phyloP scores from a whole-genome alignment of 1,139 yeast species.

The Magnusiomyces tetraspermus region DNA sequence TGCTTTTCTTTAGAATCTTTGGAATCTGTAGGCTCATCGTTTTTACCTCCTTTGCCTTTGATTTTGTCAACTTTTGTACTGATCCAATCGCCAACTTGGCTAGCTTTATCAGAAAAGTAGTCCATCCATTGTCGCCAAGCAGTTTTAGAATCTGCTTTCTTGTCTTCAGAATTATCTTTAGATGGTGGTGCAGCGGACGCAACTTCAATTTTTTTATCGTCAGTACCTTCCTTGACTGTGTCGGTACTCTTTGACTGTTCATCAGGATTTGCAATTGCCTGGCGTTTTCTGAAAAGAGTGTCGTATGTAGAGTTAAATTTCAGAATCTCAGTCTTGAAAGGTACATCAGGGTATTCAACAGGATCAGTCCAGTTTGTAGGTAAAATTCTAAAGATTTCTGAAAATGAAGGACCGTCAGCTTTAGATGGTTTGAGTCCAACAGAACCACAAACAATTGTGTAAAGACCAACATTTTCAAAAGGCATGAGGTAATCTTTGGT shows the following conservation, averaged over 20 bases:
- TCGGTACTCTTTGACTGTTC: conserved; percentile 3
- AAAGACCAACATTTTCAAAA: conserved; percentile 63
- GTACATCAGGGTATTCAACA: conserved; percentile 48
- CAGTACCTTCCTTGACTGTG: background rate
- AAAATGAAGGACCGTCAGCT: conserved; percentile 47
- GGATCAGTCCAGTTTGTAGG: conserved; percentile 48
- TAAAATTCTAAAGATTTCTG: conserved; percentile 27
- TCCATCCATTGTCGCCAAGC: conserved; percentile 4
- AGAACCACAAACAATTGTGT: conserved; percentile 64
- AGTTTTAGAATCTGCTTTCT: conserved; percentile 7
- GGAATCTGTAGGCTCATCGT: background rate
- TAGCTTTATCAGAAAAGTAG: conserved; percentile 3
- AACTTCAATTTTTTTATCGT: background rate
- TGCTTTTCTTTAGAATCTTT: background rate
- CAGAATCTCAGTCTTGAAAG: conserved; percentile 33
- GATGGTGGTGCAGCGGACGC: background rate
- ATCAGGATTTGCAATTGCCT: conserved; percentile 7
- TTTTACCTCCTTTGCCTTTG: background rate
- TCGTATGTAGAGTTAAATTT: conserved; percentile 30
- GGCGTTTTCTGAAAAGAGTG: conserved; percentile 17
- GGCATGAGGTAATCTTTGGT: conserved; percentile 41
- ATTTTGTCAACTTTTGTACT: background rate
- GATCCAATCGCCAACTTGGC: conserved; percentile 1
- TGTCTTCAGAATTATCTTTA: conserved; percentile 15
- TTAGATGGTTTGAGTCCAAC: conserved; percentile 47